Base-by-base conservation (phyloP, 768 basidiomycete species). In the Lentinula sp. region DNA sequence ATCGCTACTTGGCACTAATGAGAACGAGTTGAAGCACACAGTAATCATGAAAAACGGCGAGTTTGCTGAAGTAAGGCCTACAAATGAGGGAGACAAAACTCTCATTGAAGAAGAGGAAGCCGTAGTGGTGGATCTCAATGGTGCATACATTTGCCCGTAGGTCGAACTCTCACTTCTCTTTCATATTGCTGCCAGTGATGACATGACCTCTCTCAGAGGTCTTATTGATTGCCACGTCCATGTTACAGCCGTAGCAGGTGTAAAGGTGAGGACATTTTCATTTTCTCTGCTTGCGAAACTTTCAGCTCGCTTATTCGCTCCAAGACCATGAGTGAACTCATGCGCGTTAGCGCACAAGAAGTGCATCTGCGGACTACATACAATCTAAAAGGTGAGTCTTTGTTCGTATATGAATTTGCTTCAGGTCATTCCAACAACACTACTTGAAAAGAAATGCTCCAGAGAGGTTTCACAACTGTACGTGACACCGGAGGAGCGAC, bases 191-290 rank as follows among this genome's bases (percentile, higher is more conserved):
- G 12, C 13, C 33, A 8, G 32, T 18, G 9, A 36, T 16, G 16
- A 16, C 58, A n/a, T 18, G 43, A 15, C 7, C 3, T 20, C 33
- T 37, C 2, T 13, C 43, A 73, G 72, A 18, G 78, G 78, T 2
- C 66, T 78, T n/a, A 76, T 79, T 53, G 78, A 79, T 66, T 72
- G 73, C 48, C 78, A 79, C 68, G 77, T 78, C 0, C 78, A 79
- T 61, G 72, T 77, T 56, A 74, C 74, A 1, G 77, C 77, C 4
- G 71, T 74, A 0, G 77, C 77, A 0, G 78, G 78, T 45, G 72
- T 73, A 5, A 66, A 66, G 61, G 67, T 66, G 20, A 15, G 23
- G 13, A 28, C 12, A 36, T 20, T 36, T 37, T 23, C 12, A 36
- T 20, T 36, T 37, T 23, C 32, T 49, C 9, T 20, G 16, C 28